phyloP scores from a whole-genome alignment of 768 basidiomycete genomes.

The Paxillus involutus region DNA sequence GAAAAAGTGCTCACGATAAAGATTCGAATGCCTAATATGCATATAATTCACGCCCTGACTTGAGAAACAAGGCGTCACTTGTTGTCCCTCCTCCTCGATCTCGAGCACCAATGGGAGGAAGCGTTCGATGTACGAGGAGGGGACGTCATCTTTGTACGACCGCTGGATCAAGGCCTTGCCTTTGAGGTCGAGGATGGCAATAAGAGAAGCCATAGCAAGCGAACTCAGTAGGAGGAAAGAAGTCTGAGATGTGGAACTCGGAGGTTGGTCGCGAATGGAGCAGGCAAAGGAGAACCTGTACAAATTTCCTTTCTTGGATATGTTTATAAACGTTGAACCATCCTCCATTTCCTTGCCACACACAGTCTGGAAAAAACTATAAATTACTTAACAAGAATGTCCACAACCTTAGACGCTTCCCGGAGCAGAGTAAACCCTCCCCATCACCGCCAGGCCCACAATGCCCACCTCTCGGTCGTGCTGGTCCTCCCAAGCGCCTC shows the following conservation, averaged over 20 bases:
- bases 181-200: constrained; percentile 97
- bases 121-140: constrained; percentile 83
- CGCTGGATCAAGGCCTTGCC: constrained; percentile 97
- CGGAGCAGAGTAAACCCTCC: too few species aligned
- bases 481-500: too few species aligned
- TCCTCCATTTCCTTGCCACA: too few species aligned
- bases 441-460: too few species aligned
- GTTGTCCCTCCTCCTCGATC: constrained; percentile 95
- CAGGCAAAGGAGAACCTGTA: background rate
- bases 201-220: constrained; percentile 57
- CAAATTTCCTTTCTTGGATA: constrained; percentile 13
- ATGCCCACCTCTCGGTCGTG: too few species aligned
- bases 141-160: constrained; percentile 95
- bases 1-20: constrained; percentile 71
- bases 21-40: constrained; percentile 97
- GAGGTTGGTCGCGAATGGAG: background rate
- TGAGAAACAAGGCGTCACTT: constrained; percentile 95
- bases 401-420: too few species aligned
- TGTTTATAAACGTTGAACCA: background rate
- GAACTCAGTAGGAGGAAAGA: background rate
- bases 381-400: too few species aligned
- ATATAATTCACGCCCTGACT: constrained; percentile 96
- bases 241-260: background rate
- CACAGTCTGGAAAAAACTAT: too few species aligned
- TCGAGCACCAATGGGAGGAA: constrained; percentile 93